Conservation (phyloP, 2,329 filamentous ascomycete species). For the Monilinia laxa region DNA sequence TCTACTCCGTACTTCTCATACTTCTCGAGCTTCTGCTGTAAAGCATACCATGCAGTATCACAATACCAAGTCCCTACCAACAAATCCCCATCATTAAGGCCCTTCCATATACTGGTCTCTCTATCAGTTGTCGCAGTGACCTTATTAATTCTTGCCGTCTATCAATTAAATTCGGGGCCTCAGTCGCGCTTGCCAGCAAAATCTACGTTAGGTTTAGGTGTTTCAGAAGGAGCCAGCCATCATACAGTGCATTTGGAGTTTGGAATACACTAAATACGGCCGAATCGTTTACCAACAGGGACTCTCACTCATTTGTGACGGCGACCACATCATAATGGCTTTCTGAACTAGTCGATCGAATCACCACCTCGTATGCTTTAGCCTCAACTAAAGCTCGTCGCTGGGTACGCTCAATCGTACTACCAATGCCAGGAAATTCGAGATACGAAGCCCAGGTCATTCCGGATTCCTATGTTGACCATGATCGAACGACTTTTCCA, state of each 20-base stretch:
- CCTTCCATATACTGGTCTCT: not conserved
- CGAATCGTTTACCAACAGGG: conserved; percentile 3
- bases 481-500: conserved; percentile 27
- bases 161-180: not conserved
- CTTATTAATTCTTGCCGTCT: conserved; percentile 1
- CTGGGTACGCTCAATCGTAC: conserved; percentile 31
- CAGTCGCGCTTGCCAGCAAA: conserved; percentile 18
- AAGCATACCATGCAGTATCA: too few species aligned
- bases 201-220: conserved; percentile 3
- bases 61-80: not conserved
- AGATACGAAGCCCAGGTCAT: conserved; percentile 31
- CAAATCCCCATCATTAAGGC: not conserved
- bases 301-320: conserved; percentile 19
- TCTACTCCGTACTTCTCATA: not conserved
- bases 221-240: conserved; percentile 23
- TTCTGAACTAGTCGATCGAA: conserved; percentile 28
- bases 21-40: not conserved
- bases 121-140: not conserved
- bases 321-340: conserved; percentile 34
- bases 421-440: conserved; percentile 35
- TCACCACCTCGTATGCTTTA: conserved; percentile 29
- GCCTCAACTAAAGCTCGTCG: conserved; percentile 28
- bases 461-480: conserved; percentile 30
- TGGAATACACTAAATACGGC: not conserved
- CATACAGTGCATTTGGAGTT: conserved; percentile 3